Evolutionary conservation across 1,139 yeast species (phyloP), one percentile per base, ranked within the genome.

Genomic region (Schwanniomyces etchellsii): DNA sequence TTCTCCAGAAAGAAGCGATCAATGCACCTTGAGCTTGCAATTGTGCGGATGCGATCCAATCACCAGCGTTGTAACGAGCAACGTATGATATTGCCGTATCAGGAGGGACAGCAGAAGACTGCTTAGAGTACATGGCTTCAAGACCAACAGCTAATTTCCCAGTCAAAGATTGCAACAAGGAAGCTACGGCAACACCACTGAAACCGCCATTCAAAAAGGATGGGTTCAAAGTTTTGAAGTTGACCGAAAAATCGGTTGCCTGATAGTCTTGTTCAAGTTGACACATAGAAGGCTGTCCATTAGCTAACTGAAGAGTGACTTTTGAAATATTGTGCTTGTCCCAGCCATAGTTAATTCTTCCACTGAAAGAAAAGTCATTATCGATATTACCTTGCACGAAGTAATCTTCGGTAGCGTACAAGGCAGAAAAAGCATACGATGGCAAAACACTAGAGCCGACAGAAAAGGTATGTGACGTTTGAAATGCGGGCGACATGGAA

Each of bases 251-350:
- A 58, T 91, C 98, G 35, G 74, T 63, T 36, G 93, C 96, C 61
- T 81, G 91, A 64, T 77, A 81, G 60, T 91, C 99, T 58, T 91
- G 97, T 70, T 93, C 99, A 48, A 91, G 69, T 68, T 91, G 98
- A 41, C 86, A 73, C 95, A 91, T 86, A 34, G 94, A 70, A 41
- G 94, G 96, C 66, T 89, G 97, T 39, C 83, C 85, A 40, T 80
- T 69, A 46, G 94, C 89, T 47, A 88, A 71, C 68, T 91, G 97
- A 53, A 88, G 68, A 48, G 94, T 86, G 42, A 85, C 75, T 67
- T 89, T 89, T 40, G 96, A 76, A 50, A 84, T 71, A 56, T 80
- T 75, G 53, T 70, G 70, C 55, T 79, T 76, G 56, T 79, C 77
- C 96, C 97, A 89, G 38, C 93, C 89, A 61, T 85, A 85, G 70